Conservation (phyloP, 768 basidiomycete genomes). For the Suillus plorans region DNA sequence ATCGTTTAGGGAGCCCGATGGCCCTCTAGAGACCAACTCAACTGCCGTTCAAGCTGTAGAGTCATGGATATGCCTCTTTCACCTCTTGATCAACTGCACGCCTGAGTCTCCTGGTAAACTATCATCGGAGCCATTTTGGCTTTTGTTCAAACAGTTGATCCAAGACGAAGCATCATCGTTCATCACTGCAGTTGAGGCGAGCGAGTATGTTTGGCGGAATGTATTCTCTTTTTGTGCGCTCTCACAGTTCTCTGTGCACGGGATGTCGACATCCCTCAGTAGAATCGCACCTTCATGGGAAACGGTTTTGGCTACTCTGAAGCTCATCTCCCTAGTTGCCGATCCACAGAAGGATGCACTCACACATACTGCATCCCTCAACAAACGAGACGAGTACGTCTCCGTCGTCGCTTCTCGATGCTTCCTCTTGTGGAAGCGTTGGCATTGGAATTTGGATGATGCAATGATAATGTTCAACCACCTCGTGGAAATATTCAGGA, state of each 20-base stretch:
- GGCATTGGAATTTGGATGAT: conserved; percentile 71
- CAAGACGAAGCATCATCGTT: conserved; percentile 21
- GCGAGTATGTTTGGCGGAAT: conserved; percentile 72
- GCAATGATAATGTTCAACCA: conserved; percentile 58
- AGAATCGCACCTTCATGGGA: conserved; percentile 65
- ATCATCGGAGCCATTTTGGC: conserved; percentile 44
- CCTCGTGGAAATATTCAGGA: conserved; percentile 72
- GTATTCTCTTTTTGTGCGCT: conserved; percentile 70
- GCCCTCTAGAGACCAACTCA: conserved; percentile 32
- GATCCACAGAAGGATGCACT: conserved; percentile 43
- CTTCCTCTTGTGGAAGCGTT: conserved; percentile 67
- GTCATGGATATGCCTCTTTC: conserved; percentile 73
- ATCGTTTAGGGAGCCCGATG: conserved; percentile 19
- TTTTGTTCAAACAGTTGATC: conserved; percentile 37
- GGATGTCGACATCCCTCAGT: conserved; percentile 38
- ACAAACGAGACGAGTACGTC: conserved; percentile 70
- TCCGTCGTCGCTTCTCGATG: conserved; percentile 69
- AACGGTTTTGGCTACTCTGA: conserved; percentile 55
- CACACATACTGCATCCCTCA: conserved; percentile 37
- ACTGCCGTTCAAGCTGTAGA: conserved; percentile 51
- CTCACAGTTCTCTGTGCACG: conserved; percentile 72
- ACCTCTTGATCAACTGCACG: conserved; percentile 41
- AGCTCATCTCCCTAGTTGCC: conserved; percentile 55
- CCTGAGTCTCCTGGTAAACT: conserved; percentile 11
- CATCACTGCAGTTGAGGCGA: conserved; percentile 40